phyloP scores from a whole-genome alignment of 2,329 filamentous ascomycete species.

The Ceratocystis eucalypticola region DNA sequence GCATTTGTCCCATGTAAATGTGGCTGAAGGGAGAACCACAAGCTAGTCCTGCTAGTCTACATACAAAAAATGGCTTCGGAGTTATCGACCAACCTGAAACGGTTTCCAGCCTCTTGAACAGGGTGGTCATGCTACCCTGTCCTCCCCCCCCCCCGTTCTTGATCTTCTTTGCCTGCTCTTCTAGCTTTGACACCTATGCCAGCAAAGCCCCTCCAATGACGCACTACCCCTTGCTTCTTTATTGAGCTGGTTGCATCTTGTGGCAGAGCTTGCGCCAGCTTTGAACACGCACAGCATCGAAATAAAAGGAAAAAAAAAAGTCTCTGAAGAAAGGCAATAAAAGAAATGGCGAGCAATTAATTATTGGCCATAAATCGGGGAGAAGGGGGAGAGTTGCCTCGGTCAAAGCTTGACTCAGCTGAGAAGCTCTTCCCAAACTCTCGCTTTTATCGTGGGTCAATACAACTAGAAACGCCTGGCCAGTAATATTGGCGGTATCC shows the following conservation, averaged over 20 bases:
- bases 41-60: too few species aligned
- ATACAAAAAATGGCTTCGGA: conserved; percentile 1
- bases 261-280: not conserved
- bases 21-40: too few species aligned
- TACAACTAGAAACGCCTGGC: too few species aligned
- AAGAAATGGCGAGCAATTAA: not conserved
- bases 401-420: not conserved
- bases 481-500: too few species aligned
- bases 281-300: not conserved
- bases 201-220: conserved; percentile 2
- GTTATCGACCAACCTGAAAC: conserved; percentile 5
- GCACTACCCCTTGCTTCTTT: not conserved
- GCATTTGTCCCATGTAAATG: too few species aligned
- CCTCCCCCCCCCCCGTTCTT: not conserved
- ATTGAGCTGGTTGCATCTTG: not conserved
- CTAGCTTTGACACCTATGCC: not conserved
- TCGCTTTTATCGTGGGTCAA: too few species aligned
- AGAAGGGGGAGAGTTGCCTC: not conserved
- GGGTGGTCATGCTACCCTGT: not conserved
- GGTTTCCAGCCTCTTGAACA: not conserved
- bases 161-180: not conserved
- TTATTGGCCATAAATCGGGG: not conserved
- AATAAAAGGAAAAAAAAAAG: not conserved
- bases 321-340: not conserved
- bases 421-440: not conserved